Conservation (phyloP, 2,329 filamentous ascomycete species). For the Cercospora sp. region DNA sequence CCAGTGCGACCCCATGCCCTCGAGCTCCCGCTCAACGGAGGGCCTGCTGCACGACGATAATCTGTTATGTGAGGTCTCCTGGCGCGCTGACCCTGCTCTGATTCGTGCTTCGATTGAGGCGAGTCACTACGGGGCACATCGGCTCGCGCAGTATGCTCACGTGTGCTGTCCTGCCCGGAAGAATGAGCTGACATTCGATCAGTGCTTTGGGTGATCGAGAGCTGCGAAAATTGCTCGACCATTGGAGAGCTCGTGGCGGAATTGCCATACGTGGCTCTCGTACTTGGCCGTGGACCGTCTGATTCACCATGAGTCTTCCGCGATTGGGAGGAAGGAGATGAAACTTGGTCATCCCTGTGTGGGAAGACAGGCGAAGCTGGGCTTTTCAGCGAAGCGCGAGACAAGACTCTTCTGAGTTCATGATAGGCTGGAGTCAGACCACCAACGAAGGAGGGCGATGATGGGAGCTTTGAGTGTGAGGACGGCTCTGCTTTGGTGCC, state of each 20-base stretch:
- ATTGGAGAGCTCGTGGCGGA: conserved; percentile 15
- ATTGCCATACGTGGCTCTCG: conserved; percentile 4
- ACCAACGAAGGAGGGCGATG: conserved; percentile 4
- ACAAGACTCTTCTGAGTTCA: conserved; percentile 18
- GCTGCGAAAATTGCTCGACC: conserved; percentile 12
- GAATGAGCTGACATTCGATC: conserved; percentile 12
- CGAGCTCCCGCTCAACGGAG: conserved; percentile 15
- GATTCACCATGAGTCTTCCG: conserved; percentile 23
- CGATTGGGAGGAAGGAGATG: conserved; percentile 15
- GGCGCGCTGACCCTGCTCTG: conserved; percentile 4
- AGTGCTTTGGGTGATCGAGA: conserved; percentile 16
- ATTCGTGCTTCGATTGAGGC: conserved; percentile 10
- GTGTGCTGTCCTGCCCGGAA: conserved; percentile 10
- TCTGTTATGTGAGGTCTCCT: conserved; percentile 18
- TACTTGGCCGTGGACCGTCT: neutral
- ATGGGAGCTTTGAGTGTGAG: neutral
- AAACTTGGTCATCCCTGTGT: conserved; percentile 17
- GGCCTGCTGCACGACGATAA: conserved; percentile 12
- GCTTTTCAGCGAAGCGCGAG: conserved; percentile 13
- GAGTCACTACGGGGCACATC: conserved; percentile 3
- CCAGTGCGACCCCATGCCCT: conserved; percentile 11
- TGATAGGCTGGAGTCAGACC: conserved; percentile 12
- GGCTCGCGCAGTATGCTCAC: neutral
- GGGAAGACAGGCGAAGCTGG: neutral
- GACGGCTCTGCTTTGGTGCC: neutral